These are phyloP conservation scores for Colletotrichum godetiae DNA, from an alignment of 2,329 filamentous ascomycete genomes.

Conservation along the genomic window DNA sequence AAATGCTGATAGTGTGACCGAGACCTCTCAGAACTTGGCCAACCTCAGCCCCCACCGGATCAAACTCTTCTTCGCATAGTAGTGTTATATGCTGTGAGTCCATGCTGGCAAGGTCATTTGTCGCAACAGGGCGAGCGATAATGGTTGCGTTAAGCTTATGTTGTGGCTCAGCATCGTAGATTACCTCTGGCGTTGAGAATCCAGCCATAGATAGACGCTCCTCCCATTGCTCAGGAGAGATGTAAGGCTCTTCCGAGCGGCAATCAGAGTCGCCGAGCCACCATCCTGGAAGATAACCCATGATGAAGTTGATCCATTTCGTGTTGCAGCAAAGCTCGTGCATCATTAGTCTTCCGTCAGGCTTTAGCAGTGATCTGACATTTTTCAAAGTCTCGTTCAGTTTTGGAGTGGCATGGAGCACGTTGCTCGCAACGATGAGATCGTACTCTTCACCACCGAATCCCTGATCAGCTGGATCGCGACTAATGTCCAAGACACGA, in stretches of 20 bases:
- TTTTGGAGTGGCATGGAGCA: conserved; percentile 20
- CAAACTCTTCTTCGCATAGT: background rate
- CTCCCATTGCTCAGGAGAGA: conserved; percentile 23
- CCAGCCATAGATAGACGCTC: background rate
- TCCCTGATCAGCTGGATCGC: conserved; percentile 43
- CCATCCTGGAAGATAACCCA: conserved; percentile 42
- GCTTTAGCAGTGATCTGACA: conserved; percentile 1
- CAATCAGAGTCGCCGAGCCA: conserved; percentile 41
- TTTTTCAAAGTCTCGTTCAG: conserved; percentile 11
- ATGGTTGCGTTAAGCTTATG: conserved; percentile 13
- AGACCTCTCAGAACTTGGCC: background rate
- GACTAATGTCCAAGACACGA: conserved; percentile 40
- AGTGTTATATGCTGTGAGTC: background rate
- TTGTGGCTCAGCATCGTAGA: background rate
- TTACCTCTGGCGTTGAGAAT: background rate
- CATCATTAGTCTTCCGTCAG: conserved; percentile 14
- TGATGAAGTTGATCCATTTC: conserved; percentile 44
- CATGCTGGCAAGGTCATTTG: background rate
- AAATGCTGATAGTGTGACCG: background rate
- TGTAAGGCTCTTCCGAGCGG: conserved; percentile 41
- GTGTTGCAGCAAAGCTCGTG: conserved; percentile 23
- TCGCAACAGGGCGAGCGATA: background rate
- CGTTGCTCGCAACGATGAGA: conserved; percentile 50
- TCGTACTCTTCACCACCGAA: conserved; percentile 48
- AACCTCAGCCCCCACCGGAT: background rate